Conservation (phyloP, 768 basidiomycete species). For the Lactarius hatsudake region DNA sequence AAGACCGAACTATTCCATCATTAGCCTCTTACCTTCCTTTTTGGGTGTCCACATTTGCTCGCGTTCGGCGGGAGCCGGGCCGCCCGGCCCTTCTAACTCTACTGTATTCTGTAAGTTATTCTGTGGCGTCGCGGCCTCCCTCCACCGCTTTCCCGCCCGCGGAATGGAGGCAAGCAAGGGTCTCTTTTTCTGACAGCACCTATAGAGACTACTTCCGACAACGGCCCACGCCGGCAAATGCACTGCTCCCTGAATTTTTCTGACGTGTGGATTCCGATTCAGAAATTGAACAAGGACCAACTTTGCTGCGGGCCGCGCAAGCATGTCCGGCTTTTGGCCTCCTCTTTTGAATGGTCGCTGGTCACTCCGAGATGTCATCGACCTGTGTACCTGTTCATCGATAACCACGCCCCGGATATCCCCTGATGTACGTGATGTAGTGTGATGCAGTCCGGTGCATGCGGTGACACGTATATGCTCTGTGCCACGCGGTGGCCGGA, state of each 20-base stretch:
- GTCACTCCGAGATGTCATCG: not conserved
- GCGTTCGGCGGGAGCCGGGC: not conserved
- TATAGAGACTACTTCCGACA: not conserved
- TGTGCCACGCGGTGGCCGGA: not conserved
- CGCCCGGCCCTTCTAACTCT: not conserved
- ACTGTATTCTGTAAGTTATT: not conserved
- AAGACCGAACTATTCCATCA: not conserved
- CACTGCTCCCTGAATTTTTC: not conserved
- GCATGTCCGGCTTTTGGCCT: too few relatives aligned
- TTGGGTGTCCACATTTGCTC: not conserved
- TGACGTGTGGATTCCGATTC: not conserved
- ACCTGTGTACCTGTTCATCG: not conserved
- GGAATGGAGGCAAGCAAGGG: not conserved
- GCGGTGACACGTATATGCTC: not conserved
- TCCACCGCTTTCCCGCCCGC: not conserved
- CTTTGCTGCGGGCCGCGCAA: not conserved
- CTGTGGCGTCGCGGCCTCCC: not conserved
- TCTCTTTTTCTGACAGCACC: not conserved
- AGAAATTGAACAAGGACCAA: not conserved
- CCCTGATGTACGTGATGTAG: not conserved
- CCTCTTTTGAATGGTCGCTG: not conserved
- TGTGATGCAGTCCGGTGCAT: not conserved
- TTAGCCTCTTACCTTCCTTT: not conserved
- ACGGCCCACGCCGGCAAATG: not conserved
- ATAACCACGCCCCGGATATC: not conserved